Evolutionary conservation across 495 filamentous ascomycete genomes (phyloP).

Genomic region (Zalerion maritima): DNA sequence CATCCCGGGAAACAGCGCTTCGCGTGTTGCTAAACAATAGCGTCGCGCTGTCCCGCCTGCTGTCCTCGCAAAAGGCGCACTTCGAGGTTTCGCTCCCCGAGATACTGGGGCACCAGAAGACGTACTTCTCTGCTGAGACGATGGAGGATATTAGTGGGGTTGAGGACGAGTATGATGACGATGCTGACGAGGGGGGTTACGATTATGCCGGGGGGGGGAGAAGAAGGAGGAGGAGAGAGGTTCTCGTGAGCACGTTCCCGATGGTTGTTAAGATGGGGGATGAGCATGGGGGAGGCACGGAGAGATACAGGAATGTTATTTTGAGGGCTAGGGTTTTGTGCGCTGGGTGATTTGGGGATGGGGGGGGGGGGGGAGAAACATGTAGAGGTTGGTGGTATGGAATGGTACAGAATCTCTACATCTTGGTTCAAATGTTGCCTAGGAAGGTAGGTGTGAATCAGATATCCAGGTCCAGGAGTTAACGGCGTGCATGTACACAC

Average conservation of each 20-base stretch:
- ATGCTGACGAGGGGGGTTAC: too few species aligned
- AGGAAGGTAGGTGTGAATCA: too few species aligned
- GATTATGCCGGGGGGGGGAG: too few species aligned
- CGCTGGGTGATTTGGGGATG: too few species aligned
- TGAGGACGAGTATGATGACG: too few species aligned
- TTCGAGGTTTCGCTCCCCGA: constrained; percentile 36
- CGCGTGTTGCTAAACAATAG: constrained; percentile 27
- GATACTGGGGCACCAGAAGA: constrained; percentile 30
- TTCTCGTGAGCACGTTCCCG: constrained; percentile 36
- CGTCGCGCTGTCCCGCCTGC: constrained; percentile 32
- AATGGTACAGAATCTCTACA: too few species aligned
- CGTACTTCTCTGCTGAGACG: constrained; percentile 30
- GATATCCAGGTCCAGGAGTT: too few species aligned
- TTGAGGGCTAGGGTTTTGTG: constrained; percentile 39
- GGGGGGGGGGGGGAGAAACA: too few species aligned
- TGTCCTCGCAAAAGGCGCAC: constrained; percentile 37
- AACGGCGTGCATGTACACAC: too few species aligned
- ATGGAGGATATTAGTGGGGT: constrained; percentile 45
- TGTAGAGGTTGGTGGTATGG: too few species aligned
- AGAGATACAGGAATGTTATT: constrained; percentile 40
- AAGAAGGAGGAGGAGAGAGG: constrained; percentile 26
- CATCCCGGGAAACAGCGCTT: constrained; percentile 33
- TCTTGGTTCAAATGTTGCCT: too few species aligned
- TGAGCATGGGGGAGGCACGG: constrained; percentile 36
- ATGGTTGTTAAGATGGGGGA: constrained; percentile 40